phyloP scores from a whole-genome alignment of 352 stramenopile species.

The Phytophthora pistaciae region DNA sequence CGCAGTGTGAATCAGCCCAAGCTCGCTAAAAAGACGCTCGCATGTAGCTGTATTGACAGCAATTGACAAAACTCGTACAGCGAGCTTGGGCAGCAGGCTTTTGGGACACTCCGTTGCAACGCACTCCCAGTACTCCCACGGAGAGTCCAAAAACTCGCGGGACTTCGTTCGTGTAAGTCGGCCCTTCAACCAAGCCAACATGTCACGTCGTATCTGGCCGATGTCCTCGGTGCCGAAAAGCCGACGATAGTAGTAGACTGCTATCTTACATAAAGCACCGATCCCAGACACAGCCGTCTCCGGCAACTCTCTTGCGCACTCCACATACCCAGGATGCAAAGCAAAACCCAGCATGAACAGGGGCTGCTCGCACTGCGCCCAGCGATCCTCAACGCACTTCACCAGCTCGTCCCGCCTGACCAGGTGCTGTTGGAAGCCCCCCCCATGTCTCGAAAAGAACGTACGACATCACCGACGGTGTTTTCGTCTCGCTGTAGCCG shows the following conservation, averaged over 20 bases:
- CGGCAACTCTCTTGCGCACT: background rate
- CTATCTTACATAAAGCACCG: background rate
- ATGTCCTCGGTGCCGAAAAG: background rate
- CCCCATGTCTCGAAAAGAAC: constrained; percentile 7
- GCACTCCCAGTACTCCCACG: constrained; percentile 11
- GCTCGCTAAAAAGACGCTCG: constrained; percentile 10
- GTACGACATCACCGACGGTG: constrained; percentile 13
- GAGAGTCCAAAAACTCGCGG: background rate
- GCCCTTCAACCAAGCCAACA: background rate
- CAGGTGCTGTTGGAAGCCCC: background rate
- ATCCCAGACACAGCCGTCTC: background rate
- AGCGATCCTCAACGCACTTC: background rate
- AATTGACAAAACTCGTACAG: constrained; percentile 9
- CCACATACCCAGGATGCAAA: background rate
- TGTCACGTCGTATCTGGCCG: background rate
- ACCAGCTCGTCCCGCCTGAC: background rate
- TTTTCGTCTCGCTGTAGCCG: constrained; percentile 10
- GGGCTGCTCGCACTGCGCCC: background rate
- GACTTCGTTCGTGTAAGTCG: background rate
- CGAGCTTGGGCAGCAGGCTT: constrained; percentile 3
- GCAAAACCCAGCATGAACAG: background rate
- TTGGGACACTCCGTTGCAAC: constrained; percentile 2
- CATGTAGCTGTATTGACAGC: constrained; percentile 14
- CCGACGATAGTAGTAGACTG: background rate
- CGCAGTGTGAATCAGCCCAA: constrained; percentile 9